phyloP scores from a whole-genome alignment of 768 basidiomycete species.

The Boletus subcaerulescens region DNA sequence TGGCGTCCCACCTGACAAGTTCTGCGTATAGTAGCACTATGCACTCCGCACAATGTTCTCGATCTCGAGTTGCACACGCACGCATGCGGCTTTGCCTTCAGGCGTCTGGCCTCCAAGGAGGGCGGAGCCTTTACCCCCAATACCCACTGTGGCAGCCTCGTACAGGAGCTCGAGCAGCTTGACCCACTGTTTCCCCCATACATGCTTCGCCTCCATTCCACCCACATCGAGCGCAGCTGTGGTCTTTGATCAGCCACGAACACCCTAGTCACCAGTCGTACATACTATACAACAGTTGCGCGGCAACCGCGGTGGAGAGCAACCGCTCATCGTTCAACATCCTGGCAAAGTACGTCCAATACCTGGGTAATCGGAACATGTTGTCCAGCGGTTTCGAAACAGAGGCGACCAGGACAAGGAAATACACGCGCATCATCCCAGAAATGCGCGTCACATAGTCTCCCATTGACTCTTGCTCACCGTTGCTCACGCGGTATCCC shows the following conservation, averaged over 20 bases:
- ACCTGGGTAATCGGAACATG: constrained; percentile 59
- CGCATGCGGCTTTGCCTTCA: constrained; percentile 62
- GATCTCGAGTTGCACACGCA: constrained; percentile 61
- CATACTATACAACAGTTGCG: constrained; percentile 66
- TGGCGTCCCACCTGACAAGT: constrained; percentile 12
- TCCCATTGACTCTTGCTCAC: constrained; percentile 49
- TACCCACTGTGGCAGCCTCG: constrained; percentile 56
- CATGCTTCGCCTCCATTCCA: constrained; percentile 52
- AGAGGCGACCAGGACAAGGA: constrained; percentile 53
- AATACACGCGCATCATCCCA: constrained; percentile 87
- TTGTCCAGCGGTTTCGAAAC: constrained; percentile 38
- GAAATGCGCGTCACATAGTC: constrained; percentile 68
- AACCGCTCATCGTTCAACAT: constrained; percentile 51
- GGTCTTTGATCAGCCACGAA: constrained; percentile 11
- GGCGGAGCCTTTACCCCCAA: constrained; percentile 33
- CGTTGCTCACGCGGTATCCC: constrained; percentile 49
- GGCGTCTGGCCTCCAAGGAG: constrained; percentile 58
- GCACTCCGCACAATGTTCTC: constrained; percentile 52
- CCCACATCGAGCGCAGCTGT: constrained; percentile 71
- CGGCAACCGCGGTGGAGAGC: constrained; percentile 55
- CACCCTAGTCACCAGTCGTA: background rate
- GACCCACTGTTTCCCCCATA: constrained; percentile 80
- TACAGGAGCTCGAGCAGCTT: constrained; percentile 69
- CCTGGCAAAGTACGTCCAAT: constrained; percentile 73
- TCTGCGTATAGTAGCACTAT: constrained; percentile 10